Evolutionary conservation across 768 basidiomycete species (phyloP).

Genomic region (Boletales sp.): DNA sequence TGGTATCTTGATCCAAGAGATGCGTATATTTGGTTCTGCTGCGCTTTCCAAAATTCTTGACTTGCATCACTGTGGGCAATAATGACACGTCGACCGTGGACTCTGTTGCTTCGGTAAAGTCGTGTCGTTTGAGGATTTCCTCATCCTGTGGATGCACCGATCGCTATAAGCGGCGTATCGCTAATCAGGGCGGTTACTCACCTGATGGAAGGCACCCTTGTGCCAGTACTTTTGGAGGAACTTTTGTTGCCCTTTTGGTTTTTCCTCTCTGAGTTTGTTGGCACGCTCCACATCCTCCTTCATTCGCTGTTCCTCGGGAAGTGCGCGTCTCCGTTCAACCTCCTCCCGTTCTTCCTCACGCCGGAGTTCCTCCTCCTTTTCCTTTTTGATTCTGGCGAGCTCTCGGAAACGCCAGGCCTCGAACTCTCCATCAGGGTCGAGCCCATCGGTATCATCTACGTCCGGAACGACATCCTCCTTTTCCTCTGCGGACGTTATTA

Average conservation of each 20-base stretch:
- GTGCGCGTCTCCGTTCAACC: slow-evolving; percentile 82
- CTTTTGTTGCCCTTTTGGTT: slow-evolving; percentile 86
- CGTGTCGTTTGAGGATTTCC: slow-evolving; percentile 77
- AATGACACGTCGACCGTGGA: slow-evolving; percentile 84
- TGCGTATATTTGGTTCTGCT: slow-evolving; percentile 96
- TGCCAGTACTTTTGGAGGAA: slow-evolving; percentile 99
- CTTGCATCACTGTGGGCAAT: slow-evolving; percentile 95
- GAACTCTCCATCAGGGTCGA: slow-evolving; percentile 87
- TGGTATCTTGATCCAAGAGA: slow-evolving; percentile 92
- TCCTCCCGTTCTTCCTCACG: slow-evolving; percentile 87
- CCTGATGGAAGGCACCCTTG: slow-evolving; percentile 98
- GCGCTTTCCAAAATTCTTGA: slow-evolving; percentile 90
- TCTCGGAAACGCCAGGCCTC: slow-evolving; percentile 96
- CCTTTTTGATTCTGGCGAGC: slow-evolving; percentile 87
- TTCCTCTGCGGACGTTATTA: slow-evolving; percentile 59
- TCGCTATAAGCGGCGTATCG: slow-evolving; percentile 13
- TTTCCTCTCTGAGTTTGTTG: slow-evolving; percentile 76
- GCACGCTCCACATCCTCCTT: slow-evolving; percentile 90
- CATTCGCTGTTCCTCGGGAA: slow-evolving; percentile 91
- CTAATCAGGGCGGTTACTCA: slow-evolving; percentile 28
- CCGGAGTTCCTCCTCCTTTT: slow-evolving; percentile 82
- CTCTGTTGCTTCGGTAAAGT: slow-evolving; percentile 87
- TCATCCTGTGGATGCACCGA: slow-evolving; percentile 57
- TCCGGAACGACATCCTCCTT: slow-evolving; percentile 81
- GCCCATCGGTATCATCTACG: slow-evolving; percentile 91